Evolutionary conservation across 2,329 filamentous ascomycete genomes (phyloP), one percentile per base, ranked within the genome.

Genomic region (Thermothelomyces thermophilus): DNA sequence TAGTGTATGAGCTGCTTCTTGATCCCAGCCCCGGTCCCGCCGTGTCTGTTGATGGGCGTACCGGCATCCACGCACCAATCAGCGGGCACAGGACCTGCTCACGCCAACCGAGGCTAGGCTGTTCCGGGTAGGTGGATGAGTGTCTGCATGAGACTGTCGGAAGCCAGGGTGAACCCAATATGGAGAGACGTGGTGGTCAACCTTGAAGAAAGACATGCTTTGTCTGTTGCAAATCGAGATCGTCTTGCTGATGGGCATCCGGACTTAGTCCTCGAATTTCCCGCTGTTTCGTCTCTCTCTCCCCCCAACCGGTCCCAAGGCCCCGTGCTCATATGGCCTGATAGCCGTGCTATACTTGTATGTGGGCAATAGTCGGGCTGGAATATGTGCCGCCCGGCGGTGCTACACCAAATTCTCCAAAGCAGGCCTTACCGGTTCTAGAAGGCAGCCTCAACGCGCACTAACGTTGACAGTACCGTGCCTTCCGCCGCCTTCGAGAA

Each of bases 101-200:
- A 50, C 43, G 49, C 50, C 56, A 58, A 50, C 51, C 24, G 24
- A 45, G 56, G 57, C 61, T 63, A 63, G 60, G 55, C 60, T 60
- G 54, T 59, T 62, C 59, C 61, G 39, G 62, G 63, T 57, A 65
- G 63, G 63, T 65, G 62, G 60, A 60, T 60, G 52, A 46, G 42
- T 46, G 19, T 35, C 41, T 26, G 35, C 45, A 50, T 47, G 50
- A 46, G 40, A 35, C 33, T 11, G 37, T 46, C 20, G 45, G 22
- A 26, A 46, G 53, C 49, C 39, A 48, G 53, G 50, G 48, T 26
- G 43, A 42, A 47, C 19, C 16, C 36, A 41, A 9, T 13, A 10
- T 34, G n/a, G 17, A 17, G 17, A n/a, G 26, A 35, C 40, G 22
- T 24, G 16, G n/a, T 19, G 26, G 24, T 19, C n/a, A n/a, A 17